These are phyloP conservation scores for Elaeis oleifera DNA, from an alignment of 202 grass and related monocot species.

Conservation along the genomic window DNA sequence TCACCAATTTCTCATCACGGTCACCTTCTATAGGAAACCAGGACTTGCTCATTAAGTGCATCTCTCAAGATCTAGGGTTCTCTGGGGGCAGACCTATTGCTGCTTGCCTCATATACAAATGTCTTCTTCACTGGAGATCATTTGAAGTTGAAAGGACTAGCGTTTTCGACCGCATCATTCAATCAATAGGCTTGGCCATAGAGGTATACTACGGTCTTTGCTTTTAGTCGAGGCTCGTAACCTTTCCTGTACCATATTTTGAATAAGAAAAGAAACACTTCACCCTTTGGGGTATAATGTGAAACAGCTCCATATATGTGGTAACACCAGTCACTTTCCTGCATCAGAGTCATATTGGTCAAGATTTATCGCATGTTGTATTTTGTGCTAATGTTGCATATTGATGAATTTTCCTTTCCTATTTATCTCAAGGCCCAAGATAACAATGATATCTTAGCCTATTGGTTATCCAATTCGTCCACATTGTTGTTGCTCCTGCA, in stretches of 20 bases:
- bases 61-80: constrained; percentile 74
- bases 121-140: constrained; percentile 81
- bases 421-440: constrained; percentile 47
- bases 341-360: too few relatives aligned
- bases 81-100: constrained; percentile 57
- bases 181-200: constrained; percentile 64
- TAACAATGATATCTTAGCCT: constrained; percentile 53
- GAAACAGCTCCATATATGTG: too few relatives aligned
- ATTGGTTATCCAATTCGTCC: constrained; percentile 85
- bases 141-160: constrained; percentile 85
- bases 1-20: too few relatives aligned
- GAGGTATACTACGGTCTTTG: constrained; percentile 43
- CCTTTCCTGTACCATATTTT: too few relatives aligned
- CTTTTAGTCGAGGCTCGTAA: constrained; percentile 7
- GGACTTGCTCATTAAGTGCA: constrained; percentile 62
- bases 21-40: constrained; percentile 47
- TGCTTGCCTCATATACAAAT: constrained; percentile 84
- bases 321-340: too few relatives aligned
- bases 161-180: constrained; percentile 66
- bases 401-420: constrained; percentile 24
- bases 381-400: constrained; percentile 23
- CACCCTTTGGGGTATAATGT: too few relatives aligned
- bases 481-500: constrained; percentile 74
- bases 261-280: too few relatives aligned
- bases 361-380: constrained; percentile 15